These are phyloP conservation scores for Mesostigma viride DNA, from an alignment of 139 green algal species.

Conservation along the genomic window DNA sequence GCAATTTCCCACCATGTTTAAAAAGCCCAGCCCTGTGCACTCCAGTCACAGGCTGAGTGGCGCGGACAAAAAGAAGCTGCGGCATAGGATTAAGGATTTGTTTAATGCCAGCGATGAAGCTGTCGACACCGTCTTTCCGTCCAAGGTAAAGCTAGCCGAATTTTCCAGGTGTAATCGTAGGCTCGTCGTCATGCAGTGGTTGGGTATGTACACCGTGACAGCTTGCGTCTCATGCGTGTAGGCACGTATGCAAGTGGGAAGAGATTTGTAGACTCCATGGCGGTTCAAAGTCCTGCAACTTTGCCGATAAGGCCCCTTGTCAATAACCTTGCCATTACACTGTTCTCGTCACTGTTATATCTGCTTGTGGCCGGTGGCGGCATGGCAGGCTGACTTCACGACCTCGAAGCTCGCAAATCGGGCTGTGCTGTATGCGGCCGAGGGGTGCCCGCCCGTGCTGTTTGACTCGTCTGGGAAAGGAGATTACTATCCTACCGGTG, in stretches of 20 bases:
- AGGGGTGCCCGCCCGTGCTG: slow-evolving; percentile 21
- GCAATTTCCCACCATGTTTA: slow-evolving; percentile 29
- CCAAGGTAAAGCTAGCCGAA: slow-evolving; percentile 29
- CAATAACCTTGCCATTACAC: no score
- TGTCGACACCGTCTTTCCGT: slow-evolving; percentile 20
- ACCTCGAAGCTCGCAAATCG: slow-evolving; percentile 23
- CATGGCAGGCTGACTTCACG: slow-evolving; percentile 15
- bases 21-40: slow-evolving; percentile 22
- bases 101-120: slow-evolving; percentile 20
- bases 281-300: no score
- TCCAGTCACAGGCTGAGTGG: slow-evolving; percentile 23
- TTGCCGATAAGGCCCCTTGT: no score
- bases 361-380: neutral
- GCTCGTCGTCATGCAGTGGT: no score
- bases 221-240: neutral
- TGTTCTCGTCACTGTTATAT: neutral
- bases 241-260: neutral
- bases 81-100: slow-evolving; percentile 11
- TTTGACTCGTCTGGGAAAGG: slow-evolving; percentile 23
- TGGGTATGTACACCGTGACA: no score
- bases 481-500: slow-evolving; percentile 22
- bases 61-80: slow-evolving; percentile 33
- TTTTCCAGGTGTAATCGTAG: no score
- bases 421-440: slow-evolving; percentile 21
- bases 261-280: neutral